Conservation (phyloP, 1,139 yeast genomes). For the Kodamaea plutei region DNA sequence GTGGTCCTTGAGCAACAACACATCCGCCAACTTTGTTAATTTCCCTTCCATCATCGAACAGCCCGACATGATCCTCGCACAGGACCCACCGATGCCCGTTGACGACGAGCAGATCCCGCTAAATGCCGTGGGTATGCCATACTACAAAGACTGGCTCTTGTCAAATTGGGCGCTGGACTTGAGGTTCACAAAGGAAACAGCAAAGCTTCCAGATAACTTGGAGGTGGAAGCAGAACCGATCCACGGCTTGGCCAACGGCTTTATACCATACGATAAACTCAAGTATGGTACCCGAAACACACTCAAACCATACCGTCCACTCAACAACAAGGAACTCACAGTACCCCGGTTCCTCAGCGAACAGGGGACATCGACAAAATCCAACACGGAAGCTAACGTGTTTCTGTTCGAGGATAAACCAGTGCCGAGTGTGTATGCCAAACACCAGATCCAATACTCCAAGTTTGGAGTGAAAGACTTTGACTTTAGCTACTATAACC, state of each 20-base stretch:
- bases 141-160: conserved; percentile 69
- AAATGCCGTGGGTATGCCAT: conserved; percentile 79
- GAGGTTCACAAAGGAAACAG: conserved; percentile 51
- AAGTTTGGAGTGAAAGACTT: conserved; percentile 92
- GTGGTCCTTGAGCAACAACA: conserved; percentile 57
- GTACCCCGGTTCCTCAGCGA: conserved; percentile 74
- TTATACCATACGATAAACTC: conserved; percentile 49
- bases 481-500: conserved; percentile 81
- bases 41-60: conserved; percentile 49
- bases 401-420: conserved; percentile 23
- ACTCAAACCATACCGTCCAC: conserved; percentile 37
- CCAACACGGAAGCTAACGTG: conserved; percentile 20
- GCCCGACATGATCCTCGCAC: conserved; percentile 33
- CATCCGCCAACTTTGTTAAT: conserved; percentile 39
- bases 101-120: conserved; percentile 50
- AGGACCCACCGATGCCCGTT: conserved; percentile 26
- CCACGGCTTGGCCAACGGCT: conserved; percentile 5
- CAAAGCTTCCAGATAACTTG: conserved; percentile 44
- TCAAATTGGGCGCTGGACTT: conserved; percentile 75
- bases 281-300: conserved; percentile 47
- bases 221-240: conserved; percentile 25
- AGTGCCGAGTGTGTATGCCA: conserved; percentile 69
- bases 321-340: conserved; percentile 1
- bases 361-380: conserved; percentile 26
- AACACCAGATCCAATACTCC: conserved; percentile 76